Evolutionary conservation across 1,284 basidiomycete genomes (phyloP), one percentile per base, ranked within the genome.

Genomic region (Cerioporus squamosus): DNA sequence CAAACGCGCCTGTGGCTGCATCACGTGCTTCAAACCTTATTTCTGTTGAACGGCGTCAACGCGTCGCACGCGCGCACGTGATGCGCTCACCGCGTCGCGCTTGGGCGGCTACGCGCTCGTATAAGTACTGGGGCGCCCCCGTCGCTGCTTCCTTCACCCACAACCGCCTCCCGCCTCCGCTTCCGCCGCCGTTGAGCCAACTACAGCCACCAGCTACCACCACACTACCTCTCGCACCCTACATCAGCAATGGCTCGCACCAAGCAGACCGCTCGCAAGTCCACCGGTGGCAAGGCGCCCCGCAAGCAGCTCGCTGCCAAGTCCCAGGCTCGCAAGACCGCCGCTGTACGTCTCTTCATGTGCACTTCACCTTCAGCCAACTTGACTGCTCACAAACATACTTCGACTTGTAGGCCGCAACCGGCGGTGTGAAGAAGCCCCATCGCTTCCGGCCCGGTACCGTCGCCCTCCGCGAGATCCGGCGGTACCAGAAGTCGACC

Each of bases 401-500:
- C n/a, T 22, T 29, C 5, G 18, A 29, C 3, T 12, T 15, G 14
- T 39, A 72, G 72, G 60, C 70, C 8, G 62, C 81, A 38, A 81
- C 89, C 54, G 89, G 90, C 75, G 91, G 91, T 80, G 89, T 90
- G 71, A 90, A 91, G 87, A 91, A 89, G 83, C 87, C 88, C 61
- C 88, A 91, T 78, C 83, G 80, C 51, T 82, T 82, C 78, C 74
- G 80, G 45, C 81, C 81, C 4, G 81, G 81, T 51, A 93, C 91
- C 64, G 91, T 93, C 75, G 91, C 91, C 63, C 86, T 93, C 61
- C 87, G 91, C 77, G 91, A 93, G 78, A 93, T 93, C 71, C 82
- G 91, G 74, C 82, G 88, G 63, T 93, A 93, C 83, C 91, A 93
- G 75, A 90, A 88, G 80, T 88, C 88, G 65, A 89, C 91, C 58